Conservation (phyloP, 176 grass and related monocot genomes). For the Oryza meyeriana region DNA sequence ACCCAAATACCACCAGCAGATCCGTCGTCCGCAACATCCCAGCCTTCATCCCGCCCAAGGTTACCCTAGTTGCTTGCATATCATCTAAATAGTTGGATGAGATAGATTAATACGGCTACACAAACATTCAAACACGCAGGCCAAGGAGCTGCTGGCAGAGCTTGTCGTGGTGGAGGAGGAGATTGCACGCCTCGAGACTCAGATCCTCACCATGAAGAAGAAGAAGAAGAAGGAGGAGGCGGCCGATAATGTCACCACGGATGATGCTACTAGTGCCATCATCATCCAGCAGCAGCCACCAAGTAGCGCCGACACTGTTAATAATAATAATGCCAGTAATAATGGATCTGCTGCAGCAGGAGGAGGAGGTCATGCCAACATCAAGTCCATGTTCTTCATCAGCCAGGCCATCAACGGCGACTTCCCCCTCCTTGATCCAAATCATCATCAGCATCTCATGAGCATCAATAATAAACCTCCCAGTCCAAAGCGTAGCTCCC, state of each 20-base stretch:
- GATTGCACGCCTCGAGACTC: slow-evolving; percentile 66
- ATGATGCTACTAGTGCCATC: no score
- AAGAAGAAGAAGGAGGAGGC: background rate
- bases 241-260: no score
- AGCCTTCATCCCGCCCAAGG: slow-evolving; percentile 53
- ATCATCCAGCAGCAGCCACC: background rate
- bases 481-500: slow-evolving; percentile 27
- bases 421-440: background rate
- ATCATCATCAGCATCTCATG: slow-evolving; percentile 6
- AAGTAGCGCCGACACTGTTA: background rate
- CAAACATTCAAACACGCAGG: no score
- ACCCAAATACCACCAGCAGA: background rate
- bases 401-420: slow-evolving; percentile 84
- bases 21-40: slow-evolving; percentile 32
- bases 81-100: no score
- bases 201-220: slow-evolving; percentile 54
- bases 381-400: slow-evolving; percentile 94
- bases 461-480: background rate
- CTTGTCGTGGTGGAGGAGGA: slow-evolving; percentile 90
- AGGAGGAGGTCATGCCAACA: background rate
- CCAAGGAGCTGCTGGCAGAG: slow-evolving; percentile 85
- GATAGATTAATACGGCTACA: no score
- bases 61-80: no score
- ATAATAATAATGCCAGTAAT: background rate
- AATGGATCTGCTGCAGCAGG: background rate